A percentile compares a stretch with the other conserved stretches of the same genome.
phyloP scores from a whole-genome alignment of 2,329 filamentous ascomycete species.

The Pyrenophora tritici-repentis region DNA sequence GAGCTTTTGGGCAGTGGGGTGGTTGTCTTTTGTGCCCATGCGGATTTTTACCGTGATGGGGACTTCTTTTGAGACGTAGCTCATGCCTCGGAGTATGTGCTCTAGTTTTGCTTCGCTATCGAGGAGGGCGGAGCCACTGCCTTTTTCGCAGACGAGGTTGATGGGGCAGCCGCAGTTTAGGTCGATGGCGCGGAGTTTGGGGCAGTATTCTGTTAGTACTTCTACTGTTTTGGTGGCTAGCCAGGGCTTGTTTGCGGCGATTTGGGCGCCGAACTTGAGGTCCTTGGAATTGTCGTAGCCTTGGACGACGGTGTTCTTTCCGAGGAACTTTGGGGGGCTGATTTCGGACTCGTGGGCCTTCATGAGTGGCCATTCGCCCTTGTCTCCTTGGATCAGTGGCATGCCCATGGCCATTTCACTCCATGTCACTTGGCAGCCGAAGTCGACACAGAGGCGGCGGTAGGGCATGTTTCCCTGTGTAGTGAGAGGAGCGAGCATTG shows the following conservation, averaged over 20 bases:
- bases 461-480: slow-evolving; percentile 97
- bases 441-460: slow-evolving; percentile 82
- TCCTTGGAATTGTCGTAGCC: slow-evolving; percentile 84
- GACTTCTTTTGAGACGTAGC: slow-evolving; percentile 83
- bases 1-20: slow-evolving; percentile 78
- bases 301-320: slow-evolving; percentile 63
- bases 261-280: slow-evolving; percentile 87
- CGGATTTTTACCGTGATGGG: slow-evolving; percentile 95
- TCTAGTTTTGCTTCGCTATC: slow-evolving; percentile 86
- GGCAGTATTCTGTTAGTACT: slow-evolving; percentile 74
- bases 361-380: slow-evolving; percentile 92
- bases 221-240: slow-evolving; percentile 87
- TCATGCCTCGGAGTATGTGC: slow-evolving; percentile 96
- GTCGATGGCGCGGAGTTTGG: slow-evolving; percentile 86
- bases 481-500: slow-evolving; percentile 89
- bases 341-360: slow-evolving; percentile 88
- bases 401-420: slow-evolving; percentile 97
- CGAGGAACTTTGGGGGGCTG: slow-evolving; percentile 69
- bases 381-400: slow-evolving; percentile 85
- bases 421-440: slow-evolving; percentile 92
- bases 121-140: slow-evolving; percentile 89
- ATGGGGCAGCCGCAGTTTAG: slow-evolving; percentile 98
- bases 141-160: slow-evolving; percentile 86
- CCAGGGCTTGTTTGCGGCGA: slow-evolving; percentile 91
- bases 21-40: slow-evolving; percentile 81